Conservation (phyloP, 225 moss, liverwort and hornwort genomes). For the Polytrichum formosum region DNA sequence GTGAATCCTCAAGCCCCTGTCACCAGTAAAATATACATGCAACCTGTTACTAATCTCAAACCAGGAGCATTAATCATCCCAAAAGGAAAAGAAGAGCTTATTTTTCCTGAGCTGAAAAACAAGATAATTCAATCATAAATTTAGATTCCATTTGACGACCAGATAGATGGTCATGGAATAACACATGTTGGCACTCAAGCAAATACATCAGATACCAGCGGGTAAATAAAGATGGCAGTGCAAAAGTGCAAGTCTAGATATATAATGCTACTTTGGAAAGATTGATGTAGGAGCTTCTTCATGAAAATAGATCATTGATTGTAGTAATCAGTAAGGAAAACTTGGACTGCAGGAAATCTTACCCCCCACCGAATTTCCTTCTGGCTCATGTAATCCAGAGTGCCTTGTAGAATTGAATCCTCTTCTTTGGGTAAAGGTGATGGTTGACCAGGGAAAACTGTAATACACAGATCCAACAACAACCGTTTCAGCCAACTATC, state of each 20-base stretch:
- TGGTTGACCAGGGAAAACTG: constrained; percentile 83
- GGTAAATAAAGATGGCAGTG: too few relatives aligned
- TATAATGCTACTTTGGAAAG: neutral
- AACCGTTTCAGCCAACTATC: too few relatives aligned
- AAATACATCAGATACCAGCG: too few relatives aligned
- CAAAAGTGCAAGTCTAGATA: too few relatives aligned
- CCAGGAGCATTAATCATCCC: neutral
- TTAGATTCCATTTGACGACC: too few relatives aligned
- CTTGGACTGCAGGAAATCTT: constrained; percentile 6
- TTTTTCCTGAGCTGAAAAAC: too few relatives aligned
- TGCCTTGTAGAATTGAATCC: constrained; percentile 72
- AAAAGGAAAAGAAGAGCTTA: neutral
- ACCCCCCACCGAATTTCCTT: constrained; percentile 97
- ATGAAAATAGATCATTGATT: too few relatives aligned
- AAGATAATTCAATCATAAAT: too few relatives aligned
- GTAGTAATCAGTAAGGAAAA: too few relatives aligned
- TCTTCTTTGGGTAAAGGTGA: constrained; percentile 86
- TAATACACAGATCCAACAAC: constrained; percentile 1
- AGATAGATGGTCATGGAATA: too few relatives aligned
- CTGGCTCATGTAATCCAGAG: constrained; percentile 77
- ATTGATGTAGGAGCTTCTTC: neutral
- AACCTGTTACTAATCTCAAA: neutral
- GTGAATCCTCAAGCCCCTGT: constrained; percentile 81
- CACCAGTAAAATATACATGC: neutral
- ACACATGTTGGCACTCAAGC: too few relatives aligned